Conservation (phyloP, 345 rosid genomes). For the Arabis alpina region DNA sequence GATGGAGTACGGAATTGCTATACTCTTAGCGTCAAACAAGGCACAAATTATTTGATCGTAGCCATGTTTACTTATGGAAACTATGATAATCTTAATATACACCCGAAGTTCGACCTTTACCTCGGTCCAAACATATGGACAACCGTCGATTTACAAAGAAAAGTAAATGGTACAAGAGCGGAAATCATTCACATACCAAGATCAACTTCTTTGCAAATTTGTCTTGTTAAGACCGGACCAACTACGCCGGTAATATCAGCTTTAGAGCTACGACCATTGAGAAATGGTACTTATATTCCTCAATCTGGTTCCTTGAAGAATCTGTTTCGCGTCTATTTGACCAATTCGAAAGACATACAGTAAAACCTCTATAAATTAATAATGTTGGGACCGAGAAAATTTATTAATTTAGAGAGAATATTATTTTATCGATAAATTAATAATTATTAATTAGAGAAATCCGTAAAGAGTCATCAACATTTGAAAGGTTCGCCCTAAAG, state of each 20-base stretch:
- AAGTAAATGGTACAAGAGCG: constrained; percentile 11
- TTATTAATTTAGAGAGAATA: no score
- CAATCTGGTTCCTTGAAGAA: constrained; percentile 41
- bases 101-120: constrained; percentile 38
- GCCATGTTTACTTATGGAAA: constrained; percentile 42
- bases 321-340: constrained; percentile 9
- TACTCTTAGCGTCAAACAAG: constrained; percentile 25
- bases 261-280: constrained; percentile 42
- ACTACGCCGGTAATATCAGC: constrained; percentile 49
- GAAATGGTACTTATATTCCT: constrained; percentile 29
- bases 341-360: constrained; percentile 26
- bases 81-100: constrained; percentile 30
- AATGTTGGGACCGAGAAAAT: no score
- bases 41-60: constrained; percentile 36
- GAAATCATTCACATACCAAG: constrained; percentile 37
- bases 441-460: no score
- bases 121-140: constrained; percentile 44
- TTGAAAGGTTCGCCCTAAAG: no score
- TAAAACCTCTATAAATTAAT: no score
- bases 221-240: constrained; percentile 39
- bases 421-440: no score
- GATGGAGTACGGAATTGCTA: constrained; percentile 41
- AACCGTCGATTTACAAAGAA: constrained; percentile 29
- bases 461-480: no score
- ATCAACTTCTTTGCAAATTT: constrained; percentile 32